These are phyloP conservation scores for Dactylonectria macrodidyma DNA, from an alignment of 2,329 filamentous ascomycete species.

Conservation along the genomic window DNA sequence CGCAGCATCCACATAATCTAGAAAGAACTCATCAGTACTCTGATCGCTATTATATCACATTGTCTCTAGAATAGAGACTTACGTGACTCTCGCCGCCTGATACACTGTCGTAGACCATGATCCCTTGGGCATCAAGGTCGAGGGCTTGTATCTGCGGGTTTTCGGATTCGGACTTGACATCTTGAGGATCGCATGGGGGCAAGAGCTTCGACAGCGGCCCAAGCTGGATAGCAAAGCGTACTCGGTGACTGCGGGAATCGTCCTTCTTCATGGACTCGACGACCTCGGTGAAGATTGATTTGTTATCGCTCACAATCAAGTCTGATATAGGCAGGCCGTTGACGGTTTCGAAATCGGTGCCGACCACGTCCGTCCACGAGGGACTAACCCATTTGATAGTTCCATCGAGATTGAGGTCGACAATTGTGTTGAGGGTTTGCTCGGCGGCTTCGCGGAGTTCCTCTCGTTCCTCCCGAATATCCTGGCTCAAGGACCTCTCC, in stretches of 20 bases:
- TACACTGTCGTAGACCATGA: conserved; percentile 95
- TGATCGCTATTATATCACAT: neutral
- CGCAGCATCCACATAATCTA: conserved; percentile 99
- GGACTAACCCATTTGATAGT: conserved; percentile 96
- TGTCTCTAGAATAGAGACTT: conserved; percentile 59
- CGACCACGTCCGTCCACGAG: conserved; percentile 95
- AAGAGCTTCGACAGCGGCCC: conserved; percentile 79
- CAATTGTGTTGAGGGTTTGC: conserved; percentile 95
- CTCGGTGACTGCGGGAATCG: conserved; percentile 91
- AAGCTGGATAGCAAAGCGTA: conserved; percentile 82
- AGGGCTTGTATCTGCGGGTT: conserved; percentile 64
- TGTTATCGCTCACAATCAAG: conserved; percentile 83
- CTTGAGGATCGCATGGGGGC: conserved; percentile 58
- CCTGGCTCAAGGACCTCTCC: conserved; percentile 82
- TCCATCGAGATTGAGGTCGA: conserved; percentile 92
- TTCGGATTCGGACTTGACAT: conserved; percentile 51
- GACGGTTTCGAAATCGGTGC: conserved; percentile 80
- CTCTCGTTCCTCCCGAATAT: conserved; percentile 93
- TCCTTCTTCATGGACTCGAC: conserved; percentile 93
- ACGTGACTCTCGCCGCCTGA: conserved; percentile 93
- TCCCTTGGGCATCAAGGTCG: conserved; percentile 94
- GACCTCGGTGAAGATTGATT: conserved; percentile 83
- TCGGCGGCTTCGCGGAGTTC: conserved; percentile 96
- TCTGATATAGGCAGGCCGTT: conserved; percentile 85
- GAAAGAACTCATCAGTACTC: conserved; percentile 47